Evolutionary conservation across 2,329 filamentous ascomycete species (phyloP).

Genomic region (Pestalotiopsis fici): DNA sequence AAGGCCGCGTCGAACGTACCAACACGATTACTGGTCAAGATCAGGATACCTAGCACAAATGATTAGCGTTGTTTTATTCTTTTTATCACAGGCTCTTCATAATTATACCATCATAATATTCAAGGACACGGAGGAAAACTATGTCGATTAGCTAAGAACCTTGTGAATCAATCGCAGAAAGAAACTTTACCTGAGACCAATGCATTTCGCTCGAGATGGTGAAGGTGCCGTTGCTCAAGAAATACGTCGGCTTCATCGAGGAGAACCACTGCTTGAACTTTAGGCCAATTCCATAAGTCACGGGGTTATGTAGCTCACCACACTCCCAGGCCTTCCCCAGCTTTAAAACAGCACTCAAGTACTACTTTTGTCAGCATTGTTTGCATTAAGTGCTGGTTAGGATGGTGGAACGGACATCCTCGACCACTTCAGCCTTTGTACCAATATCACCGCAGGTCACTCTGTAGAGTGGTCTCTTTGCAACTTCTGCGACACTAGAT

Average conservation of each 20-base stretch:
- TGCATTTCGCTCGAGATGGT: constrained; percentile 34
- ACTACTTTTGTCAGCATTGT: constrained; percentile 3
- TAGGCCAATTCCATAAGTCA: neutral
- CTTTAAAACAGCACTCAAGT: constrained; percentile 29
- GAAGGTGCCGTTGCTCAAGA: constrained; percentile 30
- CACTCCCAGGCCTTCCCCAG: constrained; percentile 33
- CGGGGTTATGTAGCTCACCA: neutral
- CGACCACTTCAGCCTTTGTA: constrained; percentile 29
- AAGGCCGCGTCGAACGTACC: neutral
- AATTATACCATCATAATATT: neutral
- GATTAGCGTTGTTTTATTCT: neutral
- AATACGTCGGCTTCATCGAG: constrained; percentile 42
- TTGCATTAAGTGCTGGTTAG: too few species aligned
- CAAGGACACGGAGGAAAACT: neutral
- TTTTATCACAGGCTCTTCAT: neutral
- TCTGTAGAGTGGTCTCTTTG: constrained; percentile 33
- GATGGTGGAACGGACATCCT: constrained; percentile 15
- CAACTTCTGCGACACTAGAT: constrained; percentile 32
- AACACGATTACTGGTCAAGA: neutral
- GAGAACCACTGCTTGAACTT: constrained; percentile 23
- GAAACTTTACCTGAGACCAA: constrained; percentile 26
- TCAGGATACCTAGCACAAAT: neutral
- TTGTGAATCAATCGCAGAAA: neutral
- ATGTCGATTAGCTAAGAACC: fast-evolving
- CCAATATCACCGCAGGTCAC: constrained; percentile 32